A percentile compares a stretch with the other conserved stretches of the same genome.
Evolutionary conservation across 805 yeast species (phyloP).

Genomic region (Candida cerambycidarum): DNA sequence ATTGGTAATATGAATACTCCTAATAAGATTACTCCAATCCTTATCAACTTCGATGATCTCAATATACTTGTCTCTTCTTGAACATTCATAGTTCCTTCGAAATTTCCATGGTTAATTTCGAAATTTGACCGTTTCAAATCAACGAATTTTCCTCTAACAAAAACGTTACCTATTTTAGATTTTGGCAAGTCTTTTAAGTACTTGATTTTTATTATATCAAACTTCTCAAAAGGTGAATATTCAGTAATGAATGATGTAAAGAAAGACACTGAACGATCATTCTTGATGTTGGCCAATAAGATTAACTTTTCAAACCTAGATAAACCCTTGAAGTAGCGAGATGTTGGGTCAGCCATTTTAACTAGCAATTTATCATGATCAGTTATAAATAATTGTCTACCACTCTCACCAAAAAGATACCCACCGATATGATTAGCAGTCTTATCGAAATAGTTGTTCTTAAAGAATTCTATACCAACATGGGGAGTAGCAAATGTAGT

Average conservation of each 20-base stretch:
- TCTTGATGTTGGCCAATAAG: constrained; percentile 69
- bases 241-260: constrained; percentile 77
- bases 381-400: constrained; percentile 33
- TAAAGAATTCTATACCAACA: constrained; percentile 41
- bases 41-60: constrained; percentile 27
- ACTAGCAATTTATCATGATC: constrained; percentile 48
- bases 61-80: constrained; percentile 41
- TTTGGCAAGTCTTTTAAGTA: constrained; percentile 48
- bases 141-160: constrained; percentile 50
- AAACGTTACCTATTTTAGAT: constrained; percentile 35
- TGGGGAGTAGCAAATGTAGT: constrained; percentile 47
- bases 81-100: constrained; percentile 14
- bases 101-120: constrained; percentile 11
- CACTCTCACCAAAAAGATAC: constrained; percentile 37
- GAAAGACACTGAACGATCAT: constrained; percentile 87
- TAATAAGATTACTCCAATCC: constrained; percentile 22
- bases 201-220: constrained; percentile 43
- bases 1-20: constrained; percentile 39
- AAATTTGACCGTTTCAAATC: constrained; percentile 41
- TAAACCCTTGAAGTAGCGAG: constrained; percentile 55
- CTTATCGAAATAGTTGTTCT: constrained; percentile 29
- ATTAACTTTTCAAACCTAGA: constrained; percentile 54
- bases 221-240: constrained; percentile 66
- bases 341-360: constrained; percentile 52
- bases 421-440: constrained; percentile 34